These are phyloP conservation scores for Tolypocladium tundrense DNA, from an alignment of 2,329 filamentous ascomycete genomes.

Conservation along the genomic window DNA sequence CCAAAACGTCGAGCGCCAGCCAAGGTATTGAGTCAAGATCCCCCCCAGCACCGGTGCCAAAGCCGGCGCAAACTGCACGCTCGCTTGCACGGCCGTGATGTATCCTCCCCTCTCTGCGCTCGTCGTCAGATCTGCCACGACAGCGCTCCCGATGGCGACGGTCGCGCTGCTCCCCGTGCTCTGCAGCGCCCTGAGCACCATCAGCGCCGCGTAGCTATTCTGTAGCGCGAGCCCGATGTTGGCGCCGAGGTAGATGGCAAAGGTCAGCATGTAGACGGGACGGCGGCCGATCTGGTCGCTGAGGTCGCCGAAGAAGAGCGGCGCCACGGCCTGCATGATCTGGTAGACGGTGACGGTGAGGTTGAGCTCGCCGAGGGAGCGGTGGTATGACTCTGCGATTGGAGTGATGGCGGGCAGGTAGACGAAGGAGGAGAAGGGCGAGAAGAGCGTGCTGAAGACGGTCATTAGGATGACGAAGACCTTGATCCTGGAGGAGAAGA, in stretches of 20 bases:
- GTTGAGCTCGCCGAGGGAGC: constrained; percentile 24
- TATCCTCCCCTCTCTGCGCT: constrained; percentile 45
- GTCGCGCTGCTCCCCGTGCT: constrained; percentile 43
- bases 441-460: constrained; percentile 17
- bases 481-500: constrained; percentile 14
- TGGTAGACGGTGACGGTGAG: constrained; percentile 31
- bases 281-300: constrained; percentile 37
- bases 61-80: constrained; percentile 28
- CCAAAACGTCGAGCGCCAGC: constrained; percentile 47
- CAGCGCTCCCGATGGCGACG: constrained; percentile 38
- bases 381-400: constrained; percentile 27
- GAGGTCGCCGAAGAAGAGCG: constrained; percentile 38
- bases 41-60: constrained; percentile 43
- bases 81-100: constrained; percentile 35
- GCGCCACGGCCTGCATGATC: constrained; percentile 43
- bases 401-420: constrained; percentile 35
- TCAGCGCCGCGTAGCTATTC: constrained; percentile 29
- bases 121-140: constrained; percentile 48
- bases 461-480: constrained; percentile 16
- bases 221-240: constrained; percentile 35
- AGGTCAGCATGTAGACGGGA: constrained; percentile 35
- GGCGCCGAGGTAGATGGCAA: constrained; percentile 33
- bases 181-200: constrained; percentile 39
- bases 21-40: constrained; percentile 36
- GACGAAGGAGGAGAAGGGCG: constrained; percentile 22